A percentile compares a stretch with the other conserved stretches of the same genome.
Evolutionary conservation across 2,329 filamentous ascomycete genomes (phyloP).

Genomic region (Fusarium udum): DNA sequence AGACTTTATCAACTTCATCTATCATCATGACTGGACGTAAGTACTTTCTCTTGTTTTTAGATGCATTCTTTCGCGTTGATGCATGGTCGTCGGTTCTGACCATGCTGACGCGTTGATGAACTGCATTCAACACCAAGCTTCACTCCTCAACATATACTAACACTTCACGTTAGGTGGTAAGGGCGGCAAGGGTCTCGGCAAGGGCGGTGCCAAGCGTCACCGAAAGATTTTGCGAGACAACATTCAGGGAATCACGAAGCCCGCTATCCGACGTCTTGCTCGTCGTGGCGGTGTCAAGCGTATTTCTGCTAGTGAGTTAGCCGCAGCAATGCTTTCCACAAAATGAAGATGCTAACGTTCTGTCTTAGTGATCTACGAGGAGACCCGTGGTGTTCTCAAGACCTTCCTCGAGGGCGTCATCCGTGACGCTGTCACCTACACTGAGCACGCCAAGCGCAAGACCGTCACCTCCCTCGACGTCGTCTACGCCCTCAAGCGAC

Average conservation of each 20-base stretch:
- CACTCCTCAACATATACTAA: constrained; percentile 53
- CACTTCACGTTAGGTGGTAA: constrained; percentile 75
- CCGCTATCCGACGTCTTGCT: constrained; percentile 96
- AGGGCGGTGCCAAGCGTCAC: constrained; percentile 98
- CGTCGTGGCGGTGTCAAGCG: constrained; percentile 99
- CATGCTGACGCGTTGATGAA: neutral
- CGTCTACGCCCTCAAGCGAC: constrained; percentile 74
- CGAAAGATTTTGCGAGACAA: constrained; percentile 99
- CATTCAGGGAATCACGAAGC: constrained; percentile 99
- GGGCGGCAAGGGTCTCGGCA: constrained; percentile 97
- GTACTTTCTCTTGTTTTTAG: constrained; percentile 48
- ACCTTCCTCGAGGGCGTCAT: constrained; percentile 82
- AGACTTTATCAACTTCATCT: constrained; percentile 42
- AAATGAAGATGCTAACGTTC: constrained; percentile 20
- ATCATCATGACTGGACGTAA: constrained; percentile 79
- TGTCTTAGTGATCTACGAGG: constrained; percentile 74
- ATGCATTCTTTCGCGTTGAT: neutral
- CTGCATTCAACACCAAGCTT: neutral
- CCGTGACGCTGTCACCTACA: constrained; percentile 81
- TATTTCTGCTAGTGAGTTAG: constrained; percentile 88
- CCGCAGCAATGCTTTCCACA: constrained; percentile 11
- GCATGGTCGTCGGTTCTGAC: neutral
- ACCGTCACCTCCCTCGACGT: constrained; percentile 77
- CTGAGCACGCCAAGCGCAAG: constrained; percentile 84
- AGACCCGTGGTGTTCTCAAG: constrained; percentile 81